Base-by-base conservation (phyloP, 2,329 filamentous ascomycete genomes). In the Torrubiella hemipterigena region DNA sequence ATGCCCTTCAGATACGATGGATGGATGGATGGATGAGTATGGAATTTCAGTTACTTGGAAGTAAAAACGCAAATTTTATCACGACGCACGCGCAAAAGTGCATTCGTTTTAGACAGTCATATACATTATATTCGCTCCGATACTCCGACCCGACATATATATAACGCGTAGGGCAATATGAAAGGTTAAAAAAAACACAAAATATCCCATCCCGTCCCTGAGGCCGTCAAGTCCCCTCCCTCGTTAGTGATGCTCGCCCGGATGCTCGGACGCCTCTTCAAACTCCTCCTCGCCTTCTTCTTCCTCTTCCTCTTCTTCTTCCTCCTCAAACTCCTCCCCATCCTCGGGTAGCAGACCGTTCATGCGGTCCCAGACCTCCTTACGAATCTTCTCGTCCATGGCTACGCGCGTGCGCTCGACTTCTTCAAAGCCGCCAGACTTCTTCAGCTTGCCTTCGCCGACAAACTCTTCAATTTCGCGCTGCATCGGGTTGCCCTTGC, bases 371-470 rank as follows among this genome's bases (percentile, higher is more conserved):
- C 75, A 80, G 10, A 79, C 82, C 53, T 95, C 87, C 45, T 74
- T 79, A 35, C 87, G 69, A 36, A 86, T 85, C 43, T 73, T 70
- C 38, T 96, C 91, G 47, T 98, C 91, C 52, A 89, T 93, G 21
- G 77, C 73, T 49, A 79, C 80, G 30, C 91, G 69, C 27, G 84
- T 66, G 32, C 91, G 71, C 58, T 98, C 91, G 1, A 87, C 80
- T 58, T 98, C 91, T 53, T 96, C 91, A 30, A 94, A 79, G 0
- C 91, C 91, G 24, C 91, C 91, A 11, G 81, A 87, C 68, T 96
- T 96, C 69, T 94, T 96, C 42, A 98, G 63, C 55, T 82, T 91
- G 35, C 85, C 85, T 47, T 94, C 84, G 41, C 82, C 72, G 2
- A 96, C 89, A 50, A 96, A 98, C 19, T 59, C 69, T 12, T 75